Evolutionary conservation across 2,329 filamentous ascomycete genomes (phyloP), one percentile per base, ranked within the genome.

Genomic region (Sporothrix euskadiensis): DNA sequence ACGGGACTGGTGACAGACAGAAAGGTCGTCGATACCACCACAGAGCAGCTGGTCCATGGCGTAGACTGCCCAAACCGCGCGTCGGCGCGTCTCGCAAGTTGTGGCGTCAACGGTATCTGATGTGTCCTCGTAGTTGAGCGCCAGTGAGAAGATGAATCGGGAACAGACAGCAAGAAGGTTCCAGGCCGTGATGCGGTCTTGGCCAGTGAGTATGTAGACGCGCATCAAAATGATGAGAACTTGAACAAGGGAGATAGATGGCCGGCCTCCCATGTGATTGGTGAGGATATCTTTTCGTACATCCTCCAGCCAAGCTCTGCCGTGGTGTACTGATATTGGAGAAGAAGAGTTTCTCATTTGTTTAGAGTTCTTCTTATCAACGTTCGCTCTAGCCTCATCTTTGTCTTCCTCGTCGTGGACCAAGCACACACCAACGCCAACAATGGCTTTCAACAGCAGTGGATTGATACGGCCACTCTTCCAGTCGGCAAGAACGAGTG

Each of bases 61-160:
- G 16, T 77, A 80, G 0, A 80, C 76, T 0, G 78, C 76, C 79
- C 79, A 80, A 69, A 79, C 77, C 2, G 78, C 32, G 0, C 79
- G 76, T 2, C 79, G 77, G 0, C 77, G 73, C 8, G 73, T 75
- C 9, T 80, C 79, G 47, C 79, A 56, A 1, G 19, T 35, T 10
- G 52, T 52, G 8, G 56, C 22, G 19, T 71, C 56, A 7, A 30
- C 39, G 4, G 12, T 5, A 1, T 47, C 39, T 2, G 52, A 56
- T 77, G 0, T 6, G 69, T 0, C 22, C 39, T 73, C 71, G 52
- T 73, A 54, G 54, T 73, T 61, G 22, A 73, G 63, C 0, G 22
- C 35, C 39, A 69, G 65, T 3, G 71, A n/a, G 47, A 73, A 73
- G 1, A 56, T 41, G 10, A 49, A 41, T 1, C 71, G 63, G 5